phyloP scores from a whole-genome alignment of 768 basidiomycete genomes.

The Collybiopsis confluens region DNA sequence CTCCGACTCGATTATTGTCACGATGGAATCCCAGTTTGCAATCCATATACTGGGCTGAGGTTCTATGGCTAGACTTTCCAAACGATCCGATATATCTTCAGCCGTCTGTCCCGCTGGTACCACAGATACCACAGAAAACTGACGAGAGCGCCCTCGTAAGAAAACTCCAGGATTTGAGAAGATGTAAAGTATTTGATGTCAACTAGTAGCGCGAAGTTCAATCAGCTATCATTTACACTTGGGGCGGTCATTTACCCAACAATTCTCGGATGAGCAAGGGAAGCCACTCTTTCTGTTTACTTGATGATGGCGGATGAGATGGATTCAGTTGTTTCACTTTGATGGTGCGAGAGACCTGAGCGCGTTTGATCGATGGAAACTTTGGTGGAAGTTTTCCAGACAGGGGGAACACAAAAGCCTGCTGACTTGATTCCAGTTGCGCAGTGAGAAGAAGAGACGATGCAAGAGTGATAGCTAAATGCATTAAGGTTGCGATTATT shows the following conservation, averaged over 20 bases:
- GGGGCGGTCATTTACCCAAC: conserved; percentile 44
- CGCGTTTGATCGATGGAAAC: conserved; percentile 45
- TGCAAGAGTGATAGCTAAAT: conserved; percentile 59
- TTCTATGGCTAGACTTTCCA: conserved; percentile 43
- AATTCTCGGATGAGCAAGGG: conserved; percentile 59
- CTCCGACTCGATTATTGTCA: conserved; percentile 39
- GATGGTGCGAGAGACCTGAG: conserved; percentile 49
- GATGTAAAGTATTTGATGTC: conserved; percentile 66
- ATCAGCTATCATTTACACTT: conserved; percentile 9
- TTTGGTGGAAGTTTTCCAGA: conserved; percentile 39
- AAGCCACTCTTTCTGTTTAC: conserved; percentile 62
- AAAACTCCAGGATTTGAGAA: conserved; percentile 56
- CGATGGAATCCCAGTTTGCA: conserved; percentile 63
- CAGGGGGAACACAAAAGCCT: conserved; percentile 47
- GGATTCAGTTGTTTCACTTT: conserved; percentile 43
- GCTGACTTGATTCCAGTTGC: conserved; percentile 43
- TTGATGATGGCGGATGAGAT: conserved; percentile 16
- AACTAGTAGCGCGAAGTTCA: conserved; percentile 37
- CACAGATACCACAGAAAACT: conserved; percentile 52
- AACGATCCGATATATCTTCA: conserved; percentile 31
- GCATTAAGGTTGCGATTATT: conserved; percentile 6
- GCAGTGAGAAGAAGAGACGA: conserved; percentile 60
- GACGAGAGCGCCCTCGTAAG: conserved; percentile 56
- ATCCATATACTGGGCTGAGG: conserved; percentile 47
- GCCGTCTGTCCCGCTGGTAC: conserved; percentile 21